Base-by-base conservation (phyloP, 2,329 filamentous ascomycete species). In the Diaporthe capsici region DNA sequence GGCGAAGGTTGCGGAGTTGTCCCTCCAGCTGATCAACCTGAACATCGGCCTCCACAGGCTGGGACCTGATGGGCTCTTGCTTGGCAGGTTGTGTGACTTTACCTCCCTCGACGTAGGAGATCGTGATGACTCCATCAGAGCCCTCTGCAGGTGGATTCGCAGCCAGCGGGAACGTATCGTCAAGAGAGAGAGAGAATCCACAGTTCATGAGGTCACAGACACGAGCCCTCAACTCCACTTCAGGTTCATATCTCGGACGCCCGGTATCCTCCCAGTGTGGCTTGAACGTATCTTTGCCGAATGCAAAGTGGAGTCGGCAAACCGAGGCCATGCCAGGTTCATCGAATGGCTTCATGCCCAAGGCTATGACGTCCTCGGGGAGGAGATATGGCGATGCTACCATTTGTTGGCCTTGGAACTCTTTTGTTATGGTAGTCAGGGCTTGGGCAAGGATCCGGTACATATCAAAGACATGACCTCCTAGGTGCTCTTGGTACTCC, bases 321-420 rank as follows among this genome's bases (percentile, higher is more conserved):
- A 82, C 82, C 55, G 82, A 78, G 1, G 85, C 85, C 6, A 88
- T 80, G 13, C 80, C 76, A 1, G 84, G 80, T 28, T 83, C 82
- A 58, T 83, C 83, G 25, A 90, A 81, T 4, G 87, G 84, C 22
- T 83, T 82, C 42, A 89, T 80, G 5, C 88, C 88, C 17, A 86
- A 81, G 22, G 85, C 82, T 75, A 87, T 83, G 74, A 87, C 78
- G 74, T 91, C 90, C 79, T 91, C 90, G 0, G 83, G 78, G 1
- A 91, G 84, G 28, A 91, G 82, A 79, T 90, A 91, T 20, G 85
- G 85, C 58, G 85, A 87, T 12, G 84, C 79, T 12, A 82, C 84
- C 22, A 85, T 79, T 15, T 84, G 82, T 28, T 81, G 83, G 42
- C 81, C 81, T 20, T 84, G 83, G 76, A 87, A 86, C 13, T 85